These are phyloP conservation scores for Lasiodiplodia citricola DNA, from an alignment of 2,329 filamentous ascomycete species.

Conservation along the genomic window DNA sequence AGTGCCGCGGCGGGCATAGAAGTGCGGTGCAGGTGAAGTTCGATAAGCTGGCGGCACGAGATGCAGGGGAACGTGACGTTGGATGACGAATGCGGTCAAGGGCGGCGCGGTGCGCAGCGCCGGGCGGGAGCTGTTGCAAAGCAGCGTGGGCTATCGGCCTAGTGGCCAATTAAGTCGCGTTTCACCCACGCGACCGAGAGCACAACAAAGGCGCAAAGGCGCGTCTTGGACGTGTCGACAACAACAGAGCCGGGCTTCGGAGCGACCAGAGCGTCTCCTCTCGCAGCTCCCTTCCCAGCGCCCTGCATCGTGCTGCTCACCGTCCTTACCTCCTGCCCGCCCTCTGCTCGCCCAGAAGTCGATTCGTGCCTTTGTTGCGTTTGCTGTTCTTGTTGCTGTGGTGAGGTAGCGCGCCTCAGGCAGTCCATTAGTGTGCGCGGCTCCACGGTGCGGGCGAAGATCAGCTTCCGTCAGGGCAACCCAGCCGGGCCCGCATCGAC, in stretches of 20 bases:
- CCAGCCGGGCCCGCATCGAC: conserved; percentile 14
- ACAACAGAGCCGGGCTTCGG: conserved; percentile 21
- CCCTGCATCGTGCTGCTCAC: conserved; percentile 22
- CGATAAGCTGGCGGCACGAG: conserved; percentile 16
- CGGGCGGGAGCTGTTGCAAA: conserved; percentile 14
- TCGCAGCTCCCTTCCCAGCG: conserved; percentile 18
- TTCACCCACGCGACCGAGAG: conserved; percentile 21
- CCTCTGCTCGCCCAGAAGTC: conserved; percentile 7
- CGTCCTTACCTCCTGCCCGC: conserved; percentile 19
- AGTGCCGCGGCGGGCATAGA: conserved; percentile 26
- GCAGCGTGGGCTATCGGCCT: background rate
- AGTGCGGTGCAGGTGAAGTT: background rate
- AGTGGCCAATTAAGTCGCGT: conserved; percentile 16
- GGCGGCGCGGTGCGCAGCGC: conserved; percentile 17
- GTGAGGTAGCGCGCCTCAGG: conserved; percentile 22
- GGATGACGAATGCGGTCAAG: conserved; percentile 21
- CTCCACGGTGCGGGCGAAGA: conserved; percentile 22
- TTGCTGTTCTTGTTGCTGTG: conserved; percentile 20
- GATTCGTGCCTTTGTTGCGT: conserved; percentile 13
- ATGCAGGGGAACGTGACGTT: conserved; percentile 21
- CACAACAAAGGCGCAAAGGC: conserved; percentile 20
- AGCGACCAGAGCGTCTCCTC: conserved; percentile 14
- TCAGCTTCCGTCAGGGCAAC: conserved; percentile 23
- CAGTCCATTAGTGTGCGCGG: conserved; percentile 18
- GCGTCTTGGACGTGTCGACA: conserved; percentile 21